Evolutionary conservation across 371 early-diverging fungal genomes (phyloP), one percentile per base, ranked within the genome.

Genomic region (Mycotypha africana): DNA sequence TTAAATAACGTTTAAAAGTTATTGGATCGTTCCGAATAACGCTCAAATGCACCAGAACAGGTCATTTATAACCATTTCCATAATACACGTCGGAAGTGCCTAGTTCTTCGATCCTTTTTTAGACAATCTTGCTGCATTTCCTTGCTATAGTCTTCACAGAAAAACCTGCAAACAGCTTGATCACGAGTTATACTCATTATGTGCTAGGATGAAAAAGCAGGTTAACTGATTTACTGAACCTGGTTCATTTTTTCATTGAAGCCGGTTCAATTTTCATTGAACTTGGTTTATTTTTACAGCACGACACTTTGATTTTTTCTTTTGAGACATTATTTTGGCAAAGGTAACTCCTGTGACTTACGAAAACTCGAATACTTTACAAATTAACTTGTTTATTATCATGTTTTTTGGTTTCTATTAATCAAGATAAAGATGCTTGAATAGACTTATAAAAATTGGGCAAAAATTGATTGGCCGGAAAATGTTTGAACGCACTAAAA

Each of bases 111-210:
- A 47, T 31, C 38, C 19, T 38, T 38, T 38, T 31, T 23, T 12
- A 8, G 15, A 45, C 21, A 45, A 21, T 21, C 23, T 35, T 45
- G 24, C 35, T 25, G 16, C 38, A 26, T 45, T 47, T 38, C 38
- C 31, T 47, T 34, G 30, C 31, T 34, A 22, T 44, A 45, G 11
- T 45, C 46, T 45, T 45, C 38, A 45, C 36, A 47, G 15, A 31
- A 38, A 23, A 47, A 21, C 38, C 30, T 37, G 15, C 35, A 33
- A 28, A 47, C 38, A 31, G 47, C 47, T 38, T 47, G 47, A 15
- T 47, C 47, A 25, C 47, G 31, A 25, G 47, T 47, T 30, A 47
- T 38, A 10, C 22, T 47, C 39, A 47, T 47, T 23, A 16, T 8
- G 4, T 38, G 37, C 33, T 43, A 24, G 43, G 20, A 25, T 30